Base-by-base conservation (phyloP, 1,284 basidiomycete species). In the Pisolithus thermaeus region DNA sequence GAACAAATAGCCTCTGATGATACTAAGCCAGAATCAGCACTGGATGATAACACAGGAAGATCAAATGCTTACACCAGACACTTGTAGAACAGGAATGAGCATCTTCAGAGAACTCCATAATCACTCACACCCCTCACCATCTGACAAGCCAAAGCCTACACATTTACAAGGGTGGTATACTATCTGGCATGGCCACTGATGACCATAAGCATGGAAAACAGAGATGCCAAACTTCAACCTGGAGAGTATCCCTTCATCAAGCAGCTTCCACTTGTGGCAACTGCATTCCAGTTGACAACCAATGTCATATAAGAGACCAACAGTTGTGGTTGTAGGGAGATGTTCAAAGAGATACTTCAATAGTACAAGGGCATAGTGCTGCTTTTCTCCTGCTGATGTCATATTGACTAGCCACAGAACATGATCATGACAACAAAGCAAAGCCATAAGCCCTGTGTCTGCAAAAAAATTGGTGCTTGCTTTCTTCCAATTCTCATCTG, bases 121-220 rank as follows among this genome's bases (percentile, higher is more conserved):
- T 7, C 61, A 41, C 49, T 72, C 67, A 53, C 65, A 67, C 6
- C 70, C 69, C 54, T 71, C 69, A 7, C 69, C 70, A 60, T 52
- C 38, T 18, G 45, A 47, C 11, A 46, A 28, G 1, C 58, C 35
- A 11, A 54, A 52, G 44, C 51, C 41, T 23, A 28, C 14, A 25
- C 40, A 42, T 25, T 42, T 42, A 32, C 3, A 28, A 3, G 44
- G 11, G 42, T 32, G 28, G 16, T 37, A 37, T 46, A 46, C 25
- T 30, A 32, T 20, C 35, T 35, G 35, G 28, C 44, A 42, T 22
- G 40, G 20, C 40, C 40, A 42, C 14, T 42, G 44, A 42, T 42
- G 35, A 3, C 32, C 18, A 42, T 35, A 40, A 4, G 22, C 42
- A 52, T 54, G 28, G 41, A 37, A n/a, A 42, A 42, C 40, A 20